Conservation (phyloP, 441 rosid species). For the Pelargonium cotyledonis region DNA sequence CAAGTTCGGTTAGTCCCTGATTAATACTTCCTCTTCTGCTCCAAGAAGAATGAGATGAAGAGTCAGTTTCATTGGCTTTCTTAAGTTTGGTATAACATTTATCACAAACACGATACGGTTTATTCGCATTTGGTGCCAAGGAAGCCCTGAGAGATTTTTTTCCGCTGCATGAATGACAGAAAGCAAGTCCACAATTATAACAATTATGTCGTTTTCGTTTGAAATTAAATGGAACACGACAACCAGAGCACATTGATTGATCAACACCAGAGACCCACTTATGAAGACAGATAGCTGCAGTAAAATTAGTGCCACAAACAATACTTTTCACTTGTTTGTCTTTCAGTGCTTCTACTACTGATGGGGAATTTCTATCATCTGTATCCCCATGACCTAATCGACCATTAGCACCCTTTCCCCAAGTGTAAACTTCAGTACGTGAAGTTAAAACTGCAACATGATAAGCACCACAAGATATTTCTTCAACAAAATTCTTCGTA, state of each 20-base stretch:
- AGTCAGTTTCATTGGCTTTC: slow-evolving; percentile 62
- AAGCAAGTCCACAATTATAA: slow-evolving; percentile 87
- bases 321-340: slow-evolving; percentile 95
- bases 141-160: slow-evolving; percentile 84
- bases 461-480: slow-evolving; percentile 89
- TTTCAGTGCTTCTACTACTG: slow-evolving; percentile 74
- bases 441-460: slow-evolving; percentile 91
- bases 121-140: slow-evolving; percentile 91
- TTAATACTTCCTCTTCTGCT: slow-evolving; percentile 69
- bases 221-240: slow-evolving; percentile 81
- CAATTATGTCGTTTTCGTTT: slow-evolving; percentile 93
- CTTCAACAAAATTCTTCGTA: slow-evolving; percentile 74
- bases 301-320: slow-evolving; percentile 78
- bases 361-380: slow-evolving; percentile 80
- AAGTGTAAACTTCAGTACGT: slow-evolving; percentile 86
- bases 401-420: slow-evolving; percentile 99
- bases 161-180: slow-evolving; percentile 85
- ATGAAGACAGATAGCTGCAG: slow-evolving; percentile 89
- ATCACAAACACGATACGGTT: slow-evolving; percentile 85
- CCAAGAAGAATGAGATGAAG: slow-evolving; percentile 53
- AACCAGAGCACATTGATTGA: slow-evolving; percentile 97
- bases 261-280: slow-evolving; percentile 90
- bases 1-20: slow-evolving; percentile 44
- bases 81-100: slow-evolving; percentile 70
- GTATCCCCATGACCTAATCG: slow-evolving; percentile 88